Evolutionary conservation across 176 grass and related monocot species (phyloP).

Genomic region (Metroxylon sagu): DNA sequence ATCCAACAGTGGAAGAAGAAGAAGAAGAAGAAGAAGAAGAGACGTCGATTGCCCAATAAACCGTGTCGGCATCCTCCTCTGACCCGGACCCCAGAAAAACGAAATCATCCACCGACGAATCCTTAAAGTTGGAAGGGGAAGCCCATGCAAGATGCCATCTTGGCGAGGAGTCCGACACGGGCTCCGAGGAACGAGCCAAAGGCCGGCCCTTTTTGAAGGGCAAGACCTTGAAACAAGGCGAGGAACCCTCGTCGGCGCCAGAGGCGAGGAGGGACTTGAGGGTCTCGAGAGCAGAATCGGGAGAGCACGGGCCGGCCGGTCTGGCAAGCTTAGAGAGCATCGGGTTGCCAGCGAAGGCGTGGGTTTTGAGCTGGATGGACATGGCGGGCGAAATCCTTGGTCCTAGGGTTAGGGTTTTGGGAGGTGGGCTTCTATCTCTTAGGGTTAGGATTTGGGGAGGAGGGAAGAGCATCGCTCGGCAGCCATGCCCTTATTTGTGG

Average conservation of each 20-base stretch:
- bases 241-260: conserved; percentile 6
- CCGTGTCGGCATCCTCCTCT: conserved; percentile 15
- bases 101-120: conserved; percentile 32
- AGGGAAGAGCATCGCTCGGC: too few relatives aligned
- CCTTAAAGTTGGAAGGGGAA: conserved; percentile 34
- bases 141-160: conserved; percentile 63
- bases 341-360: conserved; percentile 79
- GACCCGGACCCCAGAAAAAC: conserved; percentile 61
- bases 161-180: conserved; percentile 4
- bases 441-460: too few relatives aligned
- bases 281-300: conserved; percentile 31
- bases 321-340: conserved; percentile 34
- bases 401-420: too few relatives aligned
- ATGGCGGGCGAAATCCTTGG: conserved; percentile 24
- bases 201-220: conserved; percentile 68
- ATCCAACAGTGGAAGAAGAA: conserved; percentile 5
- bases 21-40: conserved; percentile 15
- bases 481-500: too few relatives aligned
- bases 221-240: conserved; percentile 40
- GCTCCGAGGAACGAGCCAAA: conserved; percentile 40
- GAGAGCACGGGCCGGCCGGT: conserved; percentile 14
- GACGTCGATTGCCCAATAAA: conserved; percentile 73
- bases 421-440: too few relatives aligned
- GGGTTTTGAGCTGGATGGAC: conserved; percentile 52
- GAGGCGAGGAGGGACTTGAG: conserved; percentile 41